Percentiles rank a stretch among this genome's conserved stretches.
phyloP scores from a whole-genome alignment of 2,329 filamentous ascomycete species.

The Macrophomina phaseolina region DNA sequence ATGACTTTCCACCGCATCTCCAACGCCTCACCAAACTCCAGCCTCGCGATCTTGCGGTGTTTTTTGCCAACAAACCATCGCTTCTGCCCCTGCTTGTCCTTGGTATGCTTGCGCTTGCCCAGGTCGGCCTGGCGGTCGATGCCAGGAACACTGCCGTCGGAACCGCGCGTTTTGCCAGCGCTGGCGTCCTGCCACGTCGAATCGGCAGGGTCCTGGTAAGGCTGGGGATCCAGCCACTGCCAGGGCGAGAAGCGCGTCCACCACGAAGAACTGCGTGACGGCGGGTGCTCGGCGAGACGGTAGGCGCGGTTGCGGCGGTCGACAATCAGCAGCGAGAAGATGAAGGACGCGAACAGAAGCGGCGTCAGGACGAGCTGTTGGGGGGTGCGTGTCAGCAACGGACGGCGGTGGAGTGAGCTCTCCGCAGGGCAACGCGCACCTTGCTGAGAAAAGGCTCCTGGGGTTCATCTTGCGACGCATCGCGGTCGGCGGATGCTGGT shows the following conservation, averaged over 20 bases:
- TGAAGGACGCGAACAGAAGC: constrained; percentile 67
- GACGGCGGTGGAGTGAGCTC: not conserved
- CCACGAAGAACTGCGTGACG: constrained; percentile 41
- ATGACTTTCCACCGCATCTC: constrained; percentile 63
- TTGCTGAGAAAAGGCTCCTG: constrained; percentile 36
- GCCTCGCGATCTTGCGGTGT: constrained; percentile 62
- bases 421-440: constrained; percentile 30
- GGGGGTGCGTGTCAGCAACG: not conserved
- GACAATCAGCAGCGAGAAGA: constrained; percentile 68
- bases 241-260: constrained; percentile 46
- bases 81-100: not conserved
- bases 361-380: constrained; percentile 62
- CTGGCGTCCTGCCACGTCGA: constrained; percentile 34
- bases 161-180: constrained; percentile 32
- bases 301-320: constrained; percentile 62
- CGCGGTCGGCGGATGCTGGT: constrained; percentile 29
- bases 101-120: not conserved
- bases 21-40: constrained; percentile 69
- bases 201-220: constrained; percentile 48
- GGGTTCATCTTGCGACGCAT: constrained; percentile 25
- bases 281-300: constrained; percentile 48
- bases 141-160: constrained; percentile 27
- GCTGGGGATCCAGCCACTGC: constrained; percentile 47
- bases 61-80: constrained; percentile 50
- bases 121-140: constrained; percentile 19